These are phyloP conservation scores for Vachellia collinsii DNA, from an alignment of 306 rosid species.

Conservation along the genomic window DNA sequence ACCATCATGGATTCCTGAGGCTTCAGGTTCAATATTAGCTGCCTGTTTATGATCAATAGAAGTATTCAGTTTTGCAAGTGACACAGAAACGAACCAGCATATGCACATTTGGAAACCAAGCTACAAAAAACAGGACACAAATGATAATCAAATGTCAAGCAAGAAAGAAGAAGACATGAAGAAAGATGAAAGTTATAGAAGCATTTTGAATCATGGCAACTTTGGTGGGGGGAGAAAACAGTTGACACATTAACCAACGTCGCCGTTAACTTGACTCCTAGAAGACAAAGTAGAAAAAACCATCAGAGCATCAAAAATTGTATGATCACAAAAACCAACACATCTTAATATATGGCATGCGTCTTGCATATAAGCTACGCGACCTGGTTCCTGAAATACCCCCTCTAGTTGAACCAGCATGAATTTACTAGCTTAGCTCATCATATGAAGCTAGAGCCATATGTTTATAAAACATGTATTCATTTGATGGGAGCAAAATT, in stretches of 20 bases:
- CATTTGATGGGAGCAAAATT: background rate
- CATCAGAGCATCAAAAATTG: background rate
- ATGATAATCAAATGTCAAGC: background rate
- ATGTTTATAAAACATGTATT: slow-evolving; percentile 3
- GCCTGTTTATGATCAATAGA: slow-evolving; percentile 62
- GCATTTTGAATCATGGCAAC: background rate
- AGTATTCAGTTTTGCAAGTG: slow-evolving; percentile 30
- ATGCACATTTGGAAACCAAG: slow-evolving; percentile 16
- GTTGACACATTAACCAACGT: slow-evolving; percentile 13
- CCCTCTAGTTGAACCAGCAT: background rate
- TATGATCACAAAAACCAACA: slow-evolving; percentile 13
- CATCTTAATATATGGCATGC: background rate
- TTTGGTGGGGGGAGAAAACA: slow-evolving; percentile 22
- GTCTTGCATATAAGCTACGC: background rate
- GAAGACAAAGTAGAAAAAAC: background rate
- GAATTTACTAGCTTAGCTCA: background rate
- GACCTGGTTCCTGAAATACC: background rate
- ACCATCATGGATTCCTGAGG: slow-evolving; percentile 67
- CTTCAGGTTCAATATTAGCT: slow-evolving; percentile 86
- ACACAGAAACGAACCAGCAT: background rate
- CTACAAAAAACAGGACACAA: slow-evolving; percentile 21
- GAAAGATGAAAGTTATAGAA: background rate
- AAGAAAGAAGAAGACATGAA: background rate
- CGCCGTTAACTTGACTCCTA: background rate
- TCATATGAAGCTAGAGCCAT: slow-evolving; percentile 8